A percentile compares a stretch with the other conserved stretches of the same genome.
phyloP scores from a whole-genome alignment of 805 yeast species.

The Yarrowia sp. region DNA sequence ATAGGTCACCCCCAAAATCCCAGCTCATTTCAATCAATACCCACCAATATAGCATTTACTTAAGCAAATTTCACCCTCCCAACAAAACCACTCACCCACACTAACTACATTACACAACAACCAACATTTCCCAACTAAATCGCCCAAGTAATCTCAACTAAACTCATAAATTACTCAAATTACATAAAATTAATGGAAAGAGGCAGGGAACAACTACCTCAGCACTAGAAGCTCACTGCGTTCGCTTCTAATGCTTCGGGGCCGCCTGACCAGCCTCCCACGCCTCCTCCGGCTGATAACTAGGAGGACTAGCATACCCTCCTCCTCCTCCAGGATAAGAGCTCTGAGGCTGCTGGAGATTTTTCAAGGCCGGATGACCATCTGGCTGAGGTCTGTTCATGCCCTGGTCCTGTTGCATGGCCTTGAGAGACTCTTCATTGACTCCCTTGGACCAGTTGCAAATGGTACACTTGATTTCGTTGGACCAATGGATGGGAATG shows the following conservation, averaged over 20 bases:
- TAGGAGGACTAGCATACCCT: not conserved
- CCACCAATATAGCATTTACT: too few relatives aligned
- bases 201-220: too few relatives aligned
- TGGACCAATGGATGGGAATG: constrained; percentile 47
- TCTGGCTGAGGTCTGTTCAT: constrained; percentile 13
- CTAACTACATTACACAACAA: too few relatives aligned
- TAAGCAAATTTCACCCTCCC: too few relatives aligned
- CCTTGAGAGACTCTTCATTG: constrained; percentile 42
- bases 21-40: too few relatives aligned
- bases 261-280: constrained; percentile 7
- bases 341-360: constrained; percentile 10
- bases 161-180: too few relatives aligned
- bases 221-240: too few relatives aligned
- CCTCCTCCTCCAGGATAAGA: constrained; percentile 13
- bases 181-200: too few relatives aligned
- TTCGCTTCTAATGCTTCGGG: not conserved
- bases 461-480: constrained; percentile 43
- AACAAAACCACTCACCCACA: too few relatives aligned
- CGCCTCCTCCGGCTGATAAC: constrained; percentile 14
- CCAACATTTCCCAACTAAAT: too few relatives aligned
- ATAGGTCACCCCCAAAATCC: too few relatives aligned
- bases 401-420: constrained; percentile 40
- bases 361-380: constrained; percentile 11
- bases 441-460: constrained; percentile 45
- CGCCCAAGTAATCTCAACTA: too few relatives aligned